Evolutionary conservation across 2,329 filamentous ascomycete species (phyloP), one percentile per base, ranked within the genome.

Genomic region (Mollisiaceae sp.): DNA sequence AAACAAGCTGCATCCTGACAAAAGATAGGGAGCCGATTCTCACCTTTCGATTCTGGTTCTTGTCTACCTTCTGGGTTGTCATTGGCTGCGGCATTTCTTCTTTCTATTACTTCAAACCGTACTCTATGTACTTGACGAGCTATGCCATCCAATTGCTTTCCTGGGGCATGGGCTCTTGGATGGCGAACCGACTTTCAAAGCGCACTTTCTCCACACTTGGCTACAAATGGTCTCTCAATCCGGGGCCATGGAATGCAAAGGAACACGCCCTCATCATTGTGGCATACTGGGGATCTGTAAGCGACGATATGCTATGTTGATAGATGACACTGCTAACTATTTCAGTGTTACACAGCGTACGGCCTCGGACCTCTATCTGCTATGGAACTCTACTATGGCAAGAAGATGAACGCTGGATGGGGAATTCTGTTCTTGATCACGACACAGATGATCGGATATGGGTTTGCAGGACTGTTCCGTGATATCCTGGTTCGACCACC

Each of bases 61-160:
- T 76, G 9, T 69, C 74, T 11, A 75, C 75, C 6, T 76, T 77
- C 38, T 77, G 75, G 75, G 74, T 76, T 8, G 58, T 74, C 1
- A 59, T 71, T 45, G 75, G 75, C 39, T 74, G 72, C 41, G 72
- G 69, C 32, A 71, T 77, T 18, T 73, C 74, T 14, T 71, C 75
- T 22, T 73, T 77, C 59, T 77, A 77, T 65, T 76, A 75, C 64
- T 77, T 76, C 65, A 77, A 77, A 64, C 75, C 75, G 1, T 77
- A 77, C 62, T 60, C 22, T 27, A 67, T 67, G 45, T 71, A 59
- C 5, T 69, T 77, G 11, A 73, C 68, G 20, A 75, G 72, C 62
- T 76, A 74, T 57, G 73, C 73, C 6, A 73, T 77, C 18, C 75
- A 77, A 71, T 67, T 77, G 32, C 69, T 76, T 1, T 75, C 74